A percentile compares a stretch with the other conserved stretches of the same genome.
Conservation (phyloP, 495 filamentous ascomycete species). For the Sphaerosporella brunnea region DNA sequence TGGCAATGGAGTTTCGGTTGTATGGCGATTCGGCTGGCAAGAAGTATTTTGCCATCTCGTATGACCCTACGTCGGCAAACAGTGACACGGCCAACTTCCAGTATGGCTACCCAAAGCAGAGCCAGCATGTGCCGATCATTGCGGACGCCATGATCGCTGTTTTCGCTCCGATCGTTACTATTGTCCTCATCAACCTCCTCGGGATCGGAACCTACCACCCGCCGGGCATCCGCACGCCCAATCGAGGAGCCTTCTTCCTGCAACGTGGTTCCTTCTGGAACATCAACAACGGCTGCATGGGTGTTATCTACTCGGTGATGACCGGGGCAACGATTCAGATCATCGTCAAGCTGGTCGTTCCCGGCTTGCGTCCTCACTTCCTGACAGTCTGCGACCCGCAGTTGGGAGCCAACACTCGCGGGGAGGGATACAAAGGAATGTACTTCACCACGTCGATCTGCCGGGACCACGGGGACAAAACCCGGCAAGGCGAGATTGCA, state of each 20-base stretch:
- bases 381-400: constrained; percentile 40
- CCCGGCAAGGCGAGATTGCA: constrained; percentile 30
- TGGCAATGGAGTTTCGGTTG: no score
- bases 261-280: constrained; percentile 32
- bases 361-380: constrained; percentile 42
- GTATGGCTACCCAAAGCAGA: neutral
- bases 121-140: constrained; percentile 44
- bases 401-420: constrained; percentile 25
- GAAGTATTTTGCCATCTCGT: constrained; percentile 22
- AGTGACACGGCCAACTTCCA: neutral
- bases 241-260: constrained; percentile 13
- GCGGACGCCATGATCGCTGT: constrained; percentile 37
- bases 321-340: constrained; percentile 38
- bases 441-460: constrained; percentile 34
- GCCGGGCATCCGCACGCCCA: constrained; percentile 5
- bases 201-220: constrained; percentile 24
- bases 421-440: constrained; percentile 27
- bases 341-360: constrained; percentile 40
- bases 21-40: no score
- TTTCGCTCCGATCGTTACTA: constrained; percentile 36
- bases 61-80: constrained; percentile 5
- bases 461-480: constrained; percentile 33
- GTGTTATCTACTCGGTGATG: constrained; percentile 35
- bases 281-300: constrained; percentile 32
- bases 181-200: constrained; percentile 29